Evolutionary conservation across 2,329 filamentous ascomycete species (phyloP).

Genomic region (Aspergillus novoparasiticus): DNA sequence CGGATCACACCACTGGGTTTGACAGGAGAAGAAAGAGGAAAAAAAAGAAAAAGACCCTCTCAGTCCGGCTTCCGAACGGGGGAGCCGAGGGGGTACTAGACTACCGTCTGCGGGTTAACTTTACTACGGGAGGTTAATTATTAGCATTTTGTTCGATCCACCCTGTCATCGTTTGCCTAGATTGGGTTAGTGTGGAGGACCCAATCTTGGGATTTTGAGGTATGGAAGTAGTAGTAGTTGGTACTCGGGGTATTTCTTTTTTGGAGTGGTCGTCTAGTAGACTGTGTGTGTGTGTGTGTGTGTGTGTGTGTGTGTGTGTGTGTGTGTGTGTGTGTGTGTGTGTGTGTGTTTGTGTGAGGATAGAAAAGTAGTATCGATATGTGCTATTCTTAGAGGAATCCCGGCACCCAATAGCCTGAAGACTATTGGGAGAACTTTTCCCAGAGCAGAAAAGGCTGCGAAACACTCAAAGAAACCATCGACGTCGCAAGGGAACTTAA

Average conservation of each 20-base stretch:
- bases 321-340: background rate
- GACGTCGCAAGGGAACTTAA: background rate
- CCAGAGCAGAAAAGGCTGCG: background rate
- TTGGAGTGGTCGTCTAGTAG: background rate
- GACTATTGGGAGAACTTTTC: background rate
- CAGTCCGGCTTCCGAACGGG: constrained; percentile 18
- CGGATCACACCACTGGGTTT: constrained; percentile 22
- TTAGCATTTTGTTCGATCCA: constrained; percentile 1
- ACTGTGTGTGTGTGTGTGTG: background rate
- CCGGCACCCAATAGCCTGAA: background rate
- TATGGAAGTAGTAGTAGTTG: background rate
- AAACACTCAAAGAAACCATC: background rate
- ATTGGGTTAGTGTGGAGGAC: background rate
- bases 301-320: background rate
- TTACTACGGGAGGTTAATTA: constrained; percentile 16
- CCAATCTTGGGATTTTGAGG: background rate
- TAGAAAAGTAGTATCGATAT: background rate
- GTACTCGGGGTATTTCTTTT: background rate
- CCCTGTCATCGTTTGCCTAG: background rate
- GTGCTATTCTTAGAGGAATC: background rate
- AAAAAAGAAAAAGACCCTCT: constrained; percentile 5
- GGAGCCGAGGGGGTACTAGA: constrained; percentile 4
- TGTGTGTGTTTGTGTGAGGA: background rate
- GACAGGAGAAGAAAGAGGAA: background rate
- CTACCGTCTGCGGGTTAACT: constrained; percentile 7